Evolutionary conservation across 169 alveolate genomes (phyloP), one percentile per base, ranked within the genome.

Genomic region (Plasmodium falciparum): DNA sequence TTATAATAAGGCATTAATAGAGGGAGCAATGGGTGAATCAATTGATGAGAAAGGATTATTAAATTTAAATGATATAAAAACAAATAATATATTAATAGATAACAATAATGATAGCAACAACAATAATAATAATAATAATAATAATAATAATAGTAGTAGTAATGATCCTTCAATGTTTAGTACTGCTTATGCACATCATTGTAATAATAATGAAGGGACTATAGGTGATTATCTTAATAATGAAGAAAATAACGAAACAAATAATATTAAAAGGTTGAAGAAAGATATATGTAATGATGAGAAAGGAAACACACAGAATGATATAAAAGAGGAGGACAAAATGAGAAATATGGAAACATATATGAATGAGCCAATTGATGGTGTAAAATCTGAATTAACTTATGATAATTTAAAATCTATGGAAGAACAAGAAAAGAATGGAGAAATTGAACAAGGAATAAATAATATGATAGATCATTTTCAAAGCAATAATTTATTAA

Each of bases 341-440:
- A 20, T 49, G 12, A 71, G 4, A 24, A 73, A 73, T 56, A 54
- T 15, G n/a, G 39, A 29, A 12, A 9, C 45, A 0, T 45, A 47
- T 49, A 33, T 33, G 45, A 39, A 61, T 43, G 66, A 47, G 6
- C 33, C 58, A 54, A 45, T 24, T 8, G 78, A 69, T 20, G 17
- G 26, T 13, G 72, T 24, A n/a, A 65, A 78, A 52, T 67, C 89
- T 33, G 89, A 65, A 78, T 71, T 78, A 56, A 78, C 89, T 20
- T 78, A 78, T 78, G 89, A 78, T 59, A 78, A 78, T 39, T 59
- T 78, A 33, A 78, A 78, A 39, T 65, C 26, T 24, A 47, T 78
- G 71, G 89, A 67, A 76, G 89, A 58, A 65, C 52, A 63, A 13
- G 89, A 11, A 20, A 59, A 66, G 24, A 76, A 66, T 50, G 22